A percentile compares a stretch with the other conserved stretches of the same genome.
phyloP scores from a whole-genome alignment of 352 stramenopile species.

The Phytophthora multivora region DNA sequence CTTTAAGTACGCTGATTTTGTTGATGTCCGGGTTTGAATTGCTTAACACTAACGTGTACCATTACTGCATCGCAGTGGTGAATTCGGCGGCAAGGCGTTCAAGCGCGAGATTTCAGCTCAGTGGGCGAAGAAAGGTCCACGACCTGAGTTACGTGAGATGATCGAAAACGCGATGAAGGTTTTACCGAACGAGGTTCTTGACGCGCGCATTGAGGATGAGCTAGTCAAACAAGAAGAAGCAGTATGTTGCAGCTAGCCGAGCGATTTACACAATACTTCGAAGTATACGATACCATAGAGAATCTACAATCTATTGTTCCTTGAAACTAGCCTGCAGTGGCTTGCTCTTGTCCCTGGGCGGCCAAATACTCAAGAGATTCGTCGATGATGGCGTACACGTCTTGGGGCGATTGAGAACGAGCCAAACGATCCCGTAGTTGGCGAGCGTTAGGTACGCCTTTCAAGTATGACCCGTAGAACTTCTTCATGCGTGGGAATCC shows the following conservation, averaged over 20 bases:
- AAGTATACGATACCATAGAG: conserved; percentile 27
- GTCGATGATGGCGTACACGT: conserved; percentile 67
- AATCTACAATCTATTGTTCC: conserved; percentile 13
- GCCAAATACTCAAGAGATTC: conserved; percentile 47
- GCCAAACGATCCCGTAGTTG: conserved; percentile 65
- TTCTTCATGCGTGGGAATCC: conserved; percentile 81
- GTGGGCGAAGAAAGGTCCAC: conserved; percentile 67
- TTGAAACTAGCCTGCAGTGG: conserved; percentile 2
- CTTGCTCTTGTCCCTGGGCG: conserved; percentile 22
- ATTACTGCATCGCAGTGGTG: conserved; percentile 47
- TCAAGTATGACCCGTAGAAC: conserved; percentile 78
- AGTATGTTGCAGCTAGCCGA: conserved; percentile 21
- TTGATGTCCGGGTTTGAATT: background rate
- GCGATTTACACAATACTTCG: background rate
- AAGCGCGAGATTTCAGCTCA: conserved; percentile 77
- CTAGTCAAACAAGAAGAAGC: conserved; percentile 29
- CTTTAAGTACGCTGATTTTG: conserved; percentile 65
- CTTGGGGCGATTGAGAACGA: conserved; percentile 43
- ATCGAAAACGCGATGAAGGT: conserved; percentile 74
- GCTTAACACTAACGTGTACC: background rate
- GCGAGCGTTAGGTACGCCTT: conserved; percentile 74
- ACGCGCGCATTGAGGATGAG: conserved; percentile 72
- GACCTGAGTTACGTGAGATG: conserved; percentile 72
- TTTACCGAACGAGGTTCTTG: conserved; percentile 73
- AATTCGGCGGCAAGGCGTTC: conserved; percentile 80